These are phyloP conservation scores for Geranium incanum DNA, from an alignment of 441 rosid species.

Conservation along the genomic window DNA sequence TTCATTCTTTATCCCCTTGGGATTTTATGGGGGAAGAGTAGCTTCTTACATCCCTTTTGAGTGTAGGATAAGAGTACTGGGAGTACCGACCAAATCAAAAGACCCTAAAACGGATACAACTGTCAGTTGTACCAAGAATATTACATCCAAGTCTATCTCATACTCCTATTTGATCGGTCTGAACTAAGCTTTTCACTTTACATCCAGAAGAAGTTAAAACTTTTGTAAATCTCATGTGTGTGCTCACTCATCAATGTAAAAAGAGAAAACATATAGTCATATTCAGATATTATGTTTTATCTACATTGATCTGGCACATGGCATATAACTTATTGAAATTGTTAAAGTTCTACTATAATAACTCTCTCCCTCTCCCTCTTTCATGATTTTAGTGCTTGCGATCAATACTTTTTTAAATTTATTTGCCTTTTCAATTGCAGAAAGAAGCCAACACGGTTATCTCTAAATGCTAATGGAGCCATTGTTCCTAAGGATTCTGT, in stretches of 20 bases:
- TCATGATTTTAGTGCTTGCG: background rate
- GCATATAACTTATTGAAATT: background rate
- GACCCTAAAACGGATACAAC: background rate
- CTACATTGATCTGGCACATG: background rate
- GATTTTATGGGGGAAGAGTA: too few relatives aligned
- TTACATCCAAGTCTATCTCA: background rate
- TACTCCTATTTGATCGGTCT: background rate
- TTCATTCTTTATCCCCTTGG: too few relatives aligned
- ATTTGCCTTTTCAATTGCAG: slow-evolving; percentile 36
- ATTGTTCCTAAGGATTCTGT: slow-evolving; percentile 55
- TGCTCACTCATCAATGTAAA: background rate
- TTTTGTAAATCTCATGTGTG: background rate
- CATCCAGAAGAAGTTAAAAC: background rate
- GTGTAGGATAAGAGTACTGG: too few relatives aligned
- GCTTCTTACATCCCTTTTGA: too few relatives aligned
- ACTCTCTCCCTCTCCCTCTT: background rate
- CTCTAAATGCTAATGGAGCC: slow-evolving; percentile 81
- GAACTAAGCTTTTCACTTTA: background rate
- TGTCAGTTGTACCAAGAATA: background rate
- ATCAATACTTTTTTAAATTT: slow-evolving; percentile 13
- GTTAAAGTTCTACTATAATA: background rate
- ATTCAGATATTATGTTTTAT: background rate
- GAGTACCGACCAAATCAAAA: background rate
- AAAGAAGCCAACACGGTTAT: slow-evolving; percentile 64
- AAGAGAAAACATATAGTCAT: background rate